phyloP scores from a whole-genome alignment of 192 early-diverging fungal species.

The Obelidium mucronatum region DNA sequence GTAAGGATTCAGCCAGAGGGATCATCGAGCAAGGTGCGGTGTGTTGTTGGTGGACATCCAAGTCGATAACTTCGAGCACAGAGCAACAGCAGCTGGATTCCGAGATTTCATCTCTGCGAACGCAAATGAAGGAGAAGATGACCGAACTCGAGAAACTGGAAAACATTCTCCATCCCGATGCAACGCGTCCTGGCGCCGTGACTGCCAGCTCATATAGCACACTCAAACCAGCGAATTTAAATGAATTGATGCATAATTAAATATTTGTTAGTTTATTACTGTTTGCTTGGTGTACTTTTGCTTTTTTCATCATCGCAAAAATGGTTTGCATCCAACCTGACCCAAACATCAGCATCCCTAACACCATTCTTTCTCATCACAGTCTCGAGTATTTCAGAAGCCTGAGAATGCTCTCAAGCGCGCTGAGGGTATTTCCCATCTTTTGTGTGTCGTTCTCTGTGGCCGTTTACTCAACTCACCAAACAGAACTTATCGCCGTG shows the following conservation, averaged over 20 bases:
- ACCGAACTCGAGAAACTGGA: constrained; percentile 40
- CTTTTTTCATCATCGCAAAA: neutral
- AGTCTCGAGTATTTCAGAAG: constrained; percentile 60
- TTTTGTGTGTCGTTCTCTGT: too few species aligned
- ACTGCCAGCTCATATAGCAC: neutral
- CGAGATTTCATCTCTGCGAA: constrained; percentile 41
- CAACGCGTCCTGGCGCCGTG: neutral
- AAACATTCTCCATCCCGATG: neutral
- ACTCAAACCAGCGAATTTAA: constrained; percentile 2
- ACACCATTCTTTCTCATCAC: neutral
- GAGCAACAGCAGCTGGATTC: constrained; percentile 42
- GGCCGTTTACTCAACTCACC: too few species aligned
- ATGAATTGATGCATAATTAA: constrained; percentile 15
- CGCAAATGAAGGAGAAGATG: constrained; percentile 24
- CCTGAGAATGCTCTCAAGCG: constrained; percentile 91
- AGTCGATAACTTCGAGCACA: neutral
- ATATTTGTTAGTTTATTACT: neutral
- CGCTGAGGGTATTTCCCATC: constrained; percentile 87
- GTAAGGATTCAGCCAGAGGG: constrained; percentile 24
- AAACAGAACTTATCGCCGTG: constrained; percentile 80
- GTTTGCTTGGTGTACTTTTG: neutral
- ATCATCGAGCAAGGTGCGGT: constrained; percentile 30
- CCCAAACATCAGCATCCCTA: neutral
- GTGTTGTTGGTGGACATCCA: neutral
- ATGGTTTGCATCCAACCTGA: neutral